A percentile compares a stretch with the other conserved stretches of the same genome.
Evolutionary conservation across 192 early-diverging fungal species (phyloP).

Genomic region (Coemansia sp.): DNA sequence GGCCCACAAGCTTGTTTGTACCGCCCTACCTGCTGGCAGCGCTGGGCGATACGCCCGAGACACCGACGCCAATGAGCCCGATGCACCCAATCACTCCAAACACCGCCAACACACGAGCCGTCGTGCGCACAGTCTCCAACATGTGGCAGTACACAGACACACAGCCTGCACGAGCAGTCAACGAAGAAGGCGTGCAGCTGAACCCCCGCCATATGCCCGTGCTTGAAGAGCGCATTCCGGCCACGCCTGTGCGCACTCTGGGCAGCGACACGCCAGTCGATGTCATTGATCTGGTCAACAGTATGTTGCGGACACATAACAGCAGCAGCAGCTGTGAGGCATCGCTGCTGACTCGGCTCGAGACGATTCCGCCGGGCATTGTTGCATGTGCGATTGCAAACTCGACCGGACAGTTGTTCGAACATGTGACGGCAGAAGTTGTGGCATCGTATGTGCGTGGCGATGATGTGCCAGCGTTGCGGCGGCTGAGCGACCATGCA

Average conservation of each 20-base stretch:
- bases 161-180: constrained; percentile 12
- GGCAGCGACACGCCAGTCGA: constrained; percentile 11
- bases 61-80: background rate
- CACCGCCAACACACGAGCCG: background rate
- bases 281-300: constrained; percentile 38
- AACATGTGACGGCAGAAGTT: constrained; percentile 26
- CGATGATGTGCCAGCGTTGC: constrained; percentile 19
- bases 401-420: constrained; percentile 46
- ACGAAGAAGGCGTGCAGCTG: constrained; percentile 36
- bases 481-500: constrained; percentile 49
- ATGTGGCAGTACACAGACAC: constrained; percentile 19
- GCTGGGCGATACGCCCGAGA: background rate
- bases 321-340: constrained; percentile 29
- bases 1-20: constrained; percentile 22
- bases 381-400: constrained; percentile 47
- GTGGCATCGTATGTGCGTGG: constrained; percentile 23
- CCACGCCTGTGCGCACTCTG: constrained; percentile 30
- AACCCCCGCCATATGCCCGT: constrained; percentile 28
- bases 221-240: constrained; percentile 44
- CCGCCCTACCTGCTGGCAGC: background rate
- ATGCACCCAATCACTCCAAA: too few species aligned
- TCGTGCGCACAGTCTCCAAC: constrained; percentile 19
- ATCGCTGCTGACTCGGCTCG: constrained; percentile 29
- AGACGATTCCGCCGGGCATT: constrained; percentile 46
- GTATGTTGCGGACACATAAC: constrained; percentile 24